These are phyloP conservation scores for Ramaria rubella DNA, from an alignment of 768 basidiomycete genomes.

Conservation along the genomic window DNA sequence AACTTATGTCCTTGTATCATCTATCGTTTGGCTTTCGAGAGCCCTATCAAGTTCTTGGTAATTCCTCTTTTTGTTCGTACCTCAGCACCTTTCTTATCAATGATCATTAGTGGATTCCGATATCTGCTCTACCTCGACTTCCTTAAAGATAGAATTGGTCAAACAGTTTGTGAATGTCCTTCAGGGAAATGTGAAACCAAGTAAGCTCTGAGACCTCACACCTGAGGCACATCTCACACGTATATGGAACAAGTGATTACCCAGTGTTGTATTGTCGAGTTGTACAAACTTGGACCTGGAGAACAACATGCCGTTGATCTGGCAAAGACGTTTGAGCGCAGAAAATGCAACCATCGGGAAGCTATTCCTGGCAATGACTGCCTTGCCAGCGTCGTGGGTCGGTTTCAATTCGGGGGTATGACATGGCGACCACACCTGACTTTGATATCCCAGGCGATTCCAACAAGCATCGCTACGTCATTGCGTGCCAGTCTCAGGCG, in stretches of 20 bases:
- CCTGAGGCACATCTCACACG: neutral
- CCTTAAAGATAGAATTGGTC: constrained; percentile 66
- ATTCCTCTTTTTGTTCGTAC: constrained; percentile 16
- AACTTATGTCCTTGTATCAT: constrained; percentile 87
- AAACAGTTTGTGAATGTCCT: constrained; percentile 72
- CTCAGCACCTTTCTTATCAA: neutral
- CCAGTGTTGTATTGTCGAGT: constrained; percentile 91
- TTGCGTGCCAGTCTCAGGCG: constrained; percentile 75
- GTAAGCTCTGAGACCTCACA: constrained; percentile 43
- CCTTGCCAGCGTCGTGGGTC: constrained; percentile 74
- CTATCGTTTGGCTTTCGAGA: constrained; percentile 86
- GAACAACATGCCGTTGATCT: constrained; percentile 77
- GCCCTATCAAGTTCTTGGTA: constrained; percentile 90
- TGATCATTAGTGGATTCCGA: constrained; percentile 66
- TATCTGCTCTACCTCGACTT: constrained; percentile 64
- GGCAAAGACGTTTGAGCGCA: constrained; percentile 87
- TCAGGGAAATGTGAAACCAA: constrained; percentile 85
- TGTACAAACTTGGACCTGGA: constrained; percentile 75
- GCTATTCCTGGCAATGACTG: constrained; percentile 84
- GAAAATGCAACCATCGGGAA: constrained; percentile 92
- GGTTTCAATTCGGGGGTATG: constrained; percentile 18
- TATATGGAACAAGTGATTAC: constrained; percentile 75
- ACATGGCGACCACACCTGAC: neutral
- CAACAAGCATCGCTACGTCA: constrained; percentile 90
- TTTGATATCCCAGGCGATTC: constrained; percentile 45